These are phyloP conservation scores for Hypoxylon crocopeplum DNA, from an alignment of 495 filamentous ascomycete species.

Conservation along the genomic window DNA sequence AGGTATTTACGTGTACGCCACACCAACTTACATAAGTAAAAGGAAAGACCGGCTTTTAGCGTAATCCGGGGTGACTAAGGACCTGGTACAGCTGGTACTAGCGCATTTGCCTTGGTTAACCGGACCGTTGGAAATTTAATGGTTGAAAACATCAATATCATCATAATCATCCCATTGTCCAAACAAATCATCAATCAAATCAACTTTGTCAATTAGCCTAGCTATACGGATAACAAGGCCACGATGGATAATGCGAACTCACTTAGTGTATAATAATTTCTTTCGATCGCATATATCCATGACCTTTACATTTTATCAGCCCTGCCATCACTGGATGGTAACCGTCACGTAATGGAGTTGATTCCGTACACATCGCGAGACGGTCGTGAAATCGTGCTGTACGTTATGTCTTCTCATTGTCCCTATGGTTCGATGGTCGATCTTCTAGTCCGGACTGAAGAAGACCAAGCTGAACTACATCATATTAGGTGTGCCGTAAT, in stretches of 20 bases:
- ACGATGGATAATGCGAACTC: background rate
- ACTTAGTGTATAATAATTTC: constrained; percentile 17
- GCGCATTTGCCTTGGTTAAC: too few species aligned
- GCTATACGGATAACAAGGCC: too few species aligned
- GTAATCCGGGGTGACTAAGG: too few species aligned
- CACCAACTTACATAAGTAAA: too few species aligned
- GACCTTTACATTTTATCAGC: constrained; percentile 2
- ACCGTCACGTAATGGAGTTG: constrained; percentile 60
- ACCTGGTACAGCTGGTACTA: too few species aligned
- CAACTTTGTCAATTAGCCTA: background rate
- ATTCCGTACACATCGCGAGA: constrained; percentile 69
- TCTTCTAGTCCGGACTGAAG: too few species aligned
- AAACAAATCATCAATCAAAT: constrained; percentile 1
- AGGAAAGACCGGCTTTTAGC: too few species aligned
- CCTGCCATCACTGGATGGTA: constrained; percentile 17
- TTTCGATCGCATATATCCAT: constrained; percentile 8
- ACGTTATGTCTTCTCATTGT: constrained; percentile 48
- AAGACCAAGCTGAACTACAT: background rate
- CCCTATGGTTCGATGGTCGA: too few species aligned
- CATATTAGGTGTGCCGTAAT: too few species aligned
- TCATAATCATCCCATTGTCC: too few species aligned
- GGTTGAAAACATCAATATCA: too few species aligned
- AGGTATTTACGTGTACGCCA: background rate
- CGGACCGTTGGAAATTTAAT: too few species aligned
- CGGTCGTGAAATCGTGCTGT: constrained; percentile 69